Conservation (phyloP, 768 basidiomycete species). For the Macrolepiota albuminosa region DNA sequence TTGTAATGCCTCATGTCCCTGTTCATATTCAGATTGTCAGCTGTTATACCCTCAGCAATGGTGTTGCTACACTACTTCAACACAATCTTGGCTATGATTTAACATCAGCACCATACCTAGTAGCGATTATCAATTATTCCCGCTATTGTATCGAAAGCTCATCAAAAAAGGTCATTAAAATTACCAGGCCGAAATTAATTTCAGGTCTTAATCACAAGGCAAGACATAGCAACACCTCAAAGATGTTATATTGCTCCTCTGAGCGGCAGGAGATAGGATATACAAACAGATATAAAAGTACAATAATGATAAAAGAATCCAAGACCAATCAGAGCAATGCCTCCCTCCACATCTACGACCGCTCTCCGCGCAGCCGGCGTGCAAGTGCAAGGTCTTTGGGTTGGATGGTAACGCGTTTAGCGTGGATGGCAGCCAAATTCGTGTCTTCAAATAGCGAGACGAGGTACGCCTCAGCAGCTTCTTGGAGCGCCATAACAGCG, state of each 20-base stretch:
- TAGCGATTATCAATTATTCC: too few species aligned
- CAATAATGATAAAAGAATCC: slow-evolving; percentile 14
- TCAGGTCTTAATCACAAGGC: not conserved
- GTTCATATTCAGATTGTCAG: not conserved
- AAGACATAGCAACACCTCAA: not conserved
- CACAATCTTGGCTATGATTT: not conserved
- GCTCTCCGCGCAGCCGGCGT: slow-evolving; percentile 74
- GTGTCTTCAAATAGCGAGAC: slow-evolving; percentile 79
- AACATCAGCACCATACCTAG: too few species aligned
- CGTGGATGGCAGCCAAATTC: slow-evolving; percentile 82
- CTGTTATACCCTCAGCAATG: not conserved
- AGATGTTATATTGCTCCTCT: slow-evolving; percentile 9
- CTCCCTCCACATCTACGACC: slow-evolving; percentile 41
- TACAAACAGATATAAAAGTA: slow-evolving; percentile 17
- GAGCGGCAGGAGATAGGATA: slow-evolving; percentile 7
- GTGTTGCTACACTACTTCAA: not conserved
- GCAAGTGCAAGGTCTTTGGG: slow-evolving; percentile 84
- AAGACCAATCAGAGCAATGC: slow-evolving; percentile 1
- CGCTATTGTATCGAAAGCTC: not conserved
- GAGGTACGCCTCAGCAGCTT: slow-evolving; percentile 80
- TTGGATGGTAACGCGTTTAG: slow-evolving; percentile 81
- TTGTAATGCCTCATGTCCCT: not conserved
- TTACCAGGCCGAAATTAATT: too few species aligned
- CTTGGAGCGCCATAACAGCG: slow-evolving; percentile 82
- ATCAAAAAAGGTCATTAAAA: too few species aligned